Conservation (phyloP, 495 filamentous ascomycete species). For the Penicillium malachiteum region DNA sequence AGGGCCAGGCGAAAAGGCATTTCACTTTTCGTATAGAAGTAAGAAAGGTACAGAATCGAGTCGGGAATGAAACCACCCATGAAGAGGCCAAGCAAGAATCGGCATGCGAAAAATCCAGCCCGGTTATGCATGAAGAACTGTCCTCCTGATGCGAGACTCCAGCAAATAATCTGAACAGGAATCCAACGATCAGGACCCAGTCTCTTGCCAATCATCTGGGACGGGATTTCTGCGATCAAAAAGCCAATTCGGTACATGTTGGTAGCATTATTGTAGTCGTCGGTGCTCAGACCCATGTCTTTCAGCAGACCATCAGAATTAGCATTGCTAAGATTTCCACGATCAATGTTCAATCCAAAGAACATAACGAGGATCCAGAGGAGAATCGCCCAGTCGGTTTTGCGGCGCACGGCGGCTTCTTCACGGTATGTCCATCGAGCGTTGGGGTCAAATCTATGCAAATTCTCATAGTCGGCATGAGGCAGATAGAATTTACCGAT, state of each 20-base stretch:
- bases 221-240: constrained; percentile 60
- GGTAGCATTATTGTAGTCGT: constrained; percentile 61
- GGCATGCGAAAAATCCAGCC: constrained; percentile 29
- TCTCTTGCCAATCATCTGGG: constrained; percentile 51
- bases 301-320: constrained; percentile 50
- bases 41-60: constrained; percentile 61
- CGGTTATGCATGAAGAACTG: constrained; percentile 30
- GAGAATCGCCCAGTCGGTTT: constrained; percentile 53
- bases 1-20: constrained; percentile 58
- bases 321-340: constrained; percentile 43
- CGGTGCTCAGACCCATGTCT: constrained; percentile 52
- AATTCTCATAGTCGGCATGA: constrained; percentile 50
- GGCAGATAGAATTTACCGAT: constrained; percentile 52
- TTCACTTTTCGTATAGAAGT: constrained; percentile 65
- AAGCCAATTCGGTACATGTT: constrained; percentile 34
- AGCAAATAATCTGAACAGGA: constrained; percentile 29
- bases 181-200: constrained; percentile 59
- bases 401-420: constrained; percentile 35
- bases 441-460: constrained; percentile 51
- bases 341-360: constrained; percentile 69
- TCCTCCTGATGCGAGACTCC: constrained; percentile 26
- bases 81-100: constrained; percentile 29
- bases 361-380: constrained; percentile 68
- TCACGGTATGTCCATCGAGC: constrained; percentile 53
- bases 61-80: constrained; percentile 32